phyloP scores from a whole-genome alignment of 768 basidiomycete genomes.

The Leccinum imitatum region DNA sequence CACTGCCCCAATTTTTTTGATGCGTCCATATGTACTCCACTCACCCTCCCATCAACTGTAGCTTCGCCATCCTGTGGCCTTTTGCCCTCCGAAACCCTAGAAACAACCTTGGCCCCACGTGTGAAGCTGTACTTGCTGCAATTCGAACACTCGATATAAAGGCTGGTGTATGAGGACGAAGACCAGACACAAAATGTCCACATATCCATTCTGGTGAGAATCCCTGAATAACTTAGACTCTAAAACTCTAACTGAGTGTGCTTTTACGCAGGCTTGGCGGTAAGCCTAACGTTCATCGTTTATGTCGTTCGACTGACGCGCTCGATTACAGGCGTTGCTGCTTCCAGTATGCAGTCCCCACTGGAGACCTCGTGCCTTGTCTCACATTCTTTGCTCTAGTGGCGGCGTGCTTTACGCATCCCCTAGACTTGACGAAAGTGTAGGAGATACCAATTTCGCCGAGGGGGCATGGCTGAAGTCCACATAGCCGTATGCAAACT shows the following conservation, averaged over 20 bases:
- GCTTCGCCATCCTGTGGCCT: slow-evolving; percentile 18
- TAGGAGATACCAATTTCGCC: slow-evolving; percentile 33
- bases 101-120: slow-evolving; percentile 3
- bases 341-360: slow-evolving; percentile 51
- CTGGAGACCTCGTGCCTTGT: background rate
- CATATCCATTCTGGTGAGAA: slow-evolving; percentile 35
- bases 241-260: background rate
- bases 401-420: slow-evolving; percentile 81
- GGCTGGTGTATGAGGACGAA: slow-evolving; percentile 2
- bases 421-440: slow-evolving; percentile 86
- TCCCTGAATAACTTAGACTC: background rate
- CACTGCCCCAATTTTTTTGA: background rate
- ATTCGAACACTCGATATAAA: slow-evolving; percentile 22
- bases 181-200: slow-evolving; percentile 22
- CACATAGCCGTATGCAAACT: slow-evolving; percentile 78
- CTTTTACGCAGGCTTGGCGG: slow-evolving; percentile 56
- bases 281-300: slow-evolving; percentile 24
- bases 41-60: background rate
- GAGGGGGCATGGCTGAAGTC: slow-evolving; percentile 3
- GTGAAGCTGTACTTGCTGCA: slow-evolving; percentile 11
- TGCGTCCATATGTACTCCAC: background rate
- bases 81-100: slow-evolving; percentile 11
- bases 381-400: slow-evolving; percentile 41
- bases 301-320: slow-evolving; percentile 2
- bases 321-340: slow-evolving; percentile 51